A percentile compares a stretch with the other conserved stretches of the same genome.
Conservation (phyloP, 2,329 filamentous ascomycete species). For the Talaromyces islandicus region DNA sequence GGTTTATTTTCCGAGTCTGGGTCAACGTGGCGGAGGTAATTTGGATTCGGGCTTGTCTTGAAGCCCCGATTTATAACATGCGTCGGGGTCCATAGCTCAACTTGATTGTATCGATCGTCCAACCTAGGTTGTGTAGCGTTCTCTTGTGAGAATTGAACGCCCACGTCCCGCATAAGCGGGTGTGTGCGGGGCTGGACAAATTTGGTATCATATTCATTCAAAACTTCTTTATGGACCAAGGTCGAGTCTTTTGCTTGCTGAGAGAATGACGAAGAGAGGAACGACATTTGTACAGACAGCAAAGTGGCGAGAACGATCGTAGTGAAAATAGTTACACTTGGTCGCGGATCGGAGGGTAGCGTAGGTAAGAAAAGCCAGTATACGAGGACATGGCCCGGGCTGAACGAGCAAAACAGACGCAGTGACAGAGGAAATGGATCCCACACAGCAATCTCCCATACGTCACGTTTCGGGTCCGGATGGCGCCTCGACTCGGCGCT, state of each 20-base stretch:
- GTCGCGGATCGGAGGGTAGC: conserved; percentile 65
- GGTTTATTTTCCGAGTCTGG: conserved; percentile 50
- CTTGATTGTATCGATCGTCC: conserved; percentile 44
- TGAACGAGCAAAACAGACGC: conserved; percentile 82
- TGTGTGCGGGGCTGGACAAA: conserved; percentile 89
- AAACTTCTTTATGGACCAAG: conserved; percentile 82
- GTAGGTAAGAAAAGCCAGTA: conserved; percentile 86
- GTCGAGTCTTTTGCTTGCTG: conserved; percentile 81
- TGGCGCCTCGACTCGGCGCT: conserved; percentile 78
- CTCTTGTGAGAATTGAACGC: conserved; percentile 63
- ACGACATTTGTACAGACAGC: conserved; percentile 69
- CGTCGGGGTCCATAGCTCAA: conserved; percentile 58
- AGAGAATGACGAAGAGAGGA: conserved; percentile 67
- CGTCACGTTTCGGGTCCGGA: conserved; percentile 67
- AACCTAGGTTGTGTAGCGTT: conserved; percentile 31
- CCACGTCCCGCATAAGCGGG: conserved; percentile 69
- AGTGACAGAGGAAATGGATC: conserved; percentile 82
- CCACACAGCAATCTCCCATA: conserved; percentile 94
- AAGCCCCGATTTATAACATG: conserved; percentile 68
- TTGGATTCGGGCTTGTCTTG: conserved; percentile 74
- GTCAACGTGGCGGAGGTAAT: conserved; percentile 67
- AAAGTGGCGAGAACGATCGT: conserved; percentile 70
- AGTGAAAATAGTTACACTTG: conserved; percentile 79
- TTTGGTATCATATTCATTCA: conserved; percentile 94
- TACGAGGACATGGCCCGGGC: conserved; percentile 83